phyloP scores from a whole-genome alignment of 108 stramenopile species.

The Cyclotella kingstonii region DNA sequence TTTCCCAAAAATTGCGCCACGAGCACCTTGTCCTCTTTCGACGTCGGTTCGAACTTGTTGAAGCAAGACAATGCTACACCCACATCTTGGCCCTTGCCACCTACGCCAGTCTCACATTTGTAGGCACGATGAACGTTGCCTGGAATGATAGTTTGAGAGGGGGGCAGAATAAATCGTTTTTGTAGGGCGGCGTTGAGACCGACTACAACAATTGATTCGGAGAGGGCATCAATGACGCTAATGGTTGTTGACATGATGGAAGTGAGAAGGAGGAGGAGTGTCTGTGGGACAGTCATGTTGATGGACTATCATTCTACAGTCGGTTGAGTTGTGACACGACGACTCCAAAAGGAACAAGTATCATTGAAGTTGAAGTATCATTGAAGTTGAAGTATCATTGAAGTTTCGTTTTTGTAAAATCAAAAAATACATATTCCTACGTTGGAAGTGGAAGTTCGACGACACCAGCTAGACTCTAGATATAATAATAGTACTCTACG shows the following conservation, averaged over 20 bases:
- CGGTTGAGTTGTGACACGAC: too few relatives aligned
- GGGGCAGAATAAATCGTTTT: slow-evolving; percentile 77
- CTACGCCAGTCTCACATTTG: slow-evolving; percentile 61
- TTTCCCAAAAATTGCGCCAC: slow-evolving; percentile 76
- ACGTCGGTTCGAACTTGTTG: too few relatives aligned
- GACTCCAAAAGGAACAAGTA: too few relatives aligned
- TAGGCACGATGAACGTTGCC: slow-evolving; percentile 77
- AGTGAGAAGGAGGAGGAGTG: neutral
- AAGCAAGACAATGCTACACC: slow-evolving; percentile 72
- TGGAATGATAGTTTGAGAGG: slow-evolving; percentile 40
- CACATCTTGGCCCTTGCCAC: slow-evolving; percentile 89
- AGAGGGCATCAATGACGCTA: slow-evolving; percentile 15
- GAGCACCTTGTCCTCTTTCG: slow-evolving; percentile 10
- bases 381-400: too few relatives aligned
- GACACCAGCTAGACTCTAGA: too few relatives aligned
- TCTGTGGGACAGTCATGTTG: too few relatives aligned
- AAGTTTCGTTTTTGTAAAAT: too few relatives aligned
- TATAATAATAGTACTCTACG: too few relatives aligned
- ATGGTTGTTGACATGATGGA: neutral
- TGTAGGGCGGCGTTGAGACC: slow-evolving; percentile 83
- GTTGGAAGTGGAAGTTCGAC: too few relatives aligned
- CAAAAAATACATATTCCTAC: too few relatives aligned
- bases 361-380: too few relatives aligned
- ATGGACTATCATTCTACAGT: too few relatives aligned
- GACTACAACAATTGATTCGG: slow-evolving; percentile 52